These are phyloP conservation scores for Ganoderma sp. DNA, from an alignment of 1,284 basidiomycete genomes.

Conservation along the genomic window DNA sequence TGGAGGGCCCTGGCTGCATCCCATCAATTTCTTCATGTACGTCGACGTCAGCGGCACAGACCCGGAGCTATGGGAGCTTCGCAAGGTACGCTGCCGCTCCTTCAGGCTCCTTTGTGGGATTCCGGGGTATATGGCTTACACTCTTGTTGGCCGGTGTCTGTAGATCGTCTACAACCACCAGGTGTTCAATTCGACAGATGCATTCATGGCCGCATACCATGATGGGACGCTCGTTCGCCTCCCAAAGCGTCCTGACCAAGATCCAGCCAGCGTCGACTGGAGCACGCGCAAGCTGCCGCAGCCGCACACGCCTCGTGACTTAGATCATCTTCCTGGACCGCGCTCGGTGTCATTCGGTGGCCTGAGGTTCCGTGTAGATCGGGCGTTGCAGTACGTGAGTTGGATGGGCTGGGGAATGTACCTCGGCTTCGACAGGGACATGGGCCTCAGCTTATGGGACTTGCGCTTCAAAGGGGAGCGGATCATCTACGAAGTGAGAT, in stretches of 20 bases:
- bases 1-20: slow-evolving; percentile 58
- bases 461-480: slow-evolving; percentile 65
- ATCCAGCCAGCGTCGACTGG: slow-evolving; percentile 47
- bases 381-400: slow-evolving; percentile 56
- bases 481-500: slow-evolving; percentile 64
- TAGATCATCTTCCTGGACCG: slow-evolving; percentile 68
- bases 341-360: slow-evolving; percentile 64
- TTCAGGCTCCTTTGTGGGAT: neutral
- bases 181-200: slow-evolving; percentile 52
- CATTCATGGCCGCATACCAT: slow-evolving; percentile 58
- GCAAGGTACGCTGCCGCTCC: slow-evolving; percentile 47
- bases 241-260: slow-evolving; percentile 42
- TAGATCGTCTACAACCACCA: slow-evolving; percentile 66
- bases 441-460: slow-evolving; percentile 72
- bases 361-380: slow-evolving; percentile 61
- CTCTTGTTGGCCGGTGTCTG: slow-evolving; percentile 2
- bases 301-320: slow-evolving; percentile 49
- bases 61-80: slow-evolving; percentile 53
- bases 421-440: slow-evolving; percentile 67
- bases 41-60: slow-evolving; percentile 64
- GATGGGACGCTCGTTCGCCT: slow-evolving; percentile 57
- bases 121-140: neutral
- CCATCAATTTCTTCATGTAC: slow-evolving; percentile 62
- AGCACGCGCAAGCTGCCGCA: slow-evolving; percentile 50
- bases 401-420: slow-evolving; percentile 74